Percentiles rank a stretch among this genome's conserved stretches.
Conservation (phyloP, 2,329 filamentous ascomycete genomes). For the Eurotiales sp. region DNA sequence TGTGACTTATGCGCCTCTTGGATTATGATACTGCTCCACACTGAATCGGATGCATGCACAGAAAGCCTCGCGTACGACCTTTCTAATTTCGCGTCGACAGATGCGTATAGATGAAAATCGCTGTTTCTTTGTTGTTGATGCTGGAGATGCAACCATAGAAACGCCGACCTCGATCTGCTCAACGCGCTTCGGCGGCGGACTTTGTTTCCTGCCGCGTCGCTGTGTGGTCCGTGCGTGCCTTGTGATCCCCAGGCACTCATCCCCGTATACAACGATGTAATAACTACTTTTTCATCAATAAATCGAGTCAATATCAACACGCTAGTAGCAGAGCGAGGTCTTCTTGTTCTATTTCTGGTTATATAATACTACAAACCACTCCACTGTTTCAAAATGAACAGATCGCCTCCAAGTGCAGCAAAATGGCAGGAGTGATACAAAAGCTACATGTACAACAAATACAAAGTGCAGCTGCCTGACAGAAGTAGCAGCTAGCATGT, state of each 20-base stretch:
- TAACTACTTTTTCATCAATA: too few relatives aligned
- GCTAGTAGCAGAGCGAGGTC: too few relatives aligned
- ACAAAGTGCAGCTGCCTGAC: neutral
- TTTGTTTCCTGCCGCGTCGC: constrained; percentile 12
- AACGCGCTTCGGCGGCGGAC: constrained; percentile 5
- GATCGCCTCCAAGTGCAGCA: neutral
- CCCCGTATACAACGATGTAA: too few relatives aligned
- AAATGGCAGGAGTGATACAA: neutral
- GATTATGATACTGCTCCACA: too few relatives aligned
- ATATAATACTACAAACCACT: neutral
- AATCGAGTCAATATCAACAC: too few relatives aligned
- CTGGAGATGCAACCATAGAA: neutral
- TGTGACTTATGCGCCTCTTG: too few relatives aligned
- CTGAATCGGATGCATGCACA: too few relatives aligned
- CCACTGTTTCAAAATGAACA: neutral
- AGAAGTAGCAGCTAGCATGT: constrained; percentile 53
- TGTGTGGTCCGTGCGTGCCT: constrained; percentile 5
- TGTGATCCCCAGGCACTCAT: too few relatives aligned
- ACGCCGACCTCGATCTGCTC: too few relatives aligned
- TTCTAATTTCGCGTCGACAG: too few relatives aligned
- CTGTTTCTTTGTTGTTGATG: neutral
- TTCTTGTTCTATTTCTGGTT: neutral
- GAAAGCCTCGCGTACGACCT: too few relatives aligned
- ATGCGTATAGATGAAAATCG: too few relatives aligned
- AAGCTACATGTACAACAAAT: neutral